These are phyloP conservation scores for Fusarium luffae DNA, from an alignment of 2,329 filamentous ascomycete species.

Conservation along the genomic window DNA sequence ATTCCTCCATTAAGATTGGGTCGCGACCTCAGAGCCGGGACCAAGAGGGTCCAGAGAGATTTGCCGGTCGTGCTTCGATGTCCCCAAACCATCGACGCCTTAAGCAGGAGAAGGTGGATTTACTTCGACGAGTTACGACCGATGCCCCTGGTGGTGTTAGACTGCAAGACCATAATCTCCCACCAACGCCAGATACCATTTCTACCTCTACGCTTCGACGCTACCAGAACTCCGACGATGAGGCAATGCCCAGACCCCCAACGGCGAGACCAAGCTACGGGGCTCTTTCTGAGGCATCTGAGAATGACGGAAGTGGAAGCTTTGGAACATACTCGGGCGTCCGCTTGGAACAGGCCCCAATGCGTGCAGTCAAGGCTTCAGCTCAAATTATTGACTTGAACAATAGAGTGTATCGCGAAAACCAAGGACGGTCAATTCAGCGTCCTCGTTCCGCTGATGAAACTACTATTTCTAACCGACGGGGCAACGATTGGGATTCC, in stretches of 20 bases:
- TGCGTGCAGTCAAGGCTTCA: slow-evolving; percentile 32
- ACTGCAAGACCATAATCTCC: slow-evolving; percentile 58
- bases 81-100: slow-evolving; percentile 43
- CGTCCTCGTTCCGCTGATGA: slow-evolving; percentile 62
- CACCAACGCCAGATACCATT: slow-evolving; percentile 70
- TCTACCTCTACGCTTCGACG: slow-evolving; percentile 65
- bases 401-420: slow-evolving; percentile 35
- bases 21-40: slow-evolving; percentile 48
- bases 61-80: slow-evolving; percentile 24
- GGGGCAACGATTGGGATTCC: slow-evolving; percentile 58
- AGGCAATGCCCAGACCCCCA: slow-evolving; percentile 55
- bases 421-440: slow-evolving; percentile 43
- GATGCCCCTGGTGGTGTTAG: slow-evolving; percentile 56
- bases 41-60: slow-evolving; percentile 32
- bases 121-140: slow-evolving; percentile 61
- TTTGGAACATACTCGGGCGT: slow-evolving; percentile 34
- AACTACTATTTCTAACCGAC: slow-evolving; percentile 55
- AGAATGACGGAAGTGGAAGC: slow-evolving; percentile 30
- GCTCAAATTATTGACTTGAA: slow-evolving; percentile 40
- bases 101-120: slow-evolving; percentile 61
- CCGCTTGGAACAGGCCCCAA: slow-evolving; percentile 19
- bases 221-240: slow-evolving; percentile 62
- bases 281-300: slow-evolving; percentile 46
- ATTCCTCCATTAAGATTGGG: slow-evolving; percentile 45
- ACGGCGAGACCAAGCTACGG: slow-evolving; percentile 47